Evolutionary conservation across 345 rosid genomes (phyloP).

Genomic region (Aegle marmelos): DNA sequence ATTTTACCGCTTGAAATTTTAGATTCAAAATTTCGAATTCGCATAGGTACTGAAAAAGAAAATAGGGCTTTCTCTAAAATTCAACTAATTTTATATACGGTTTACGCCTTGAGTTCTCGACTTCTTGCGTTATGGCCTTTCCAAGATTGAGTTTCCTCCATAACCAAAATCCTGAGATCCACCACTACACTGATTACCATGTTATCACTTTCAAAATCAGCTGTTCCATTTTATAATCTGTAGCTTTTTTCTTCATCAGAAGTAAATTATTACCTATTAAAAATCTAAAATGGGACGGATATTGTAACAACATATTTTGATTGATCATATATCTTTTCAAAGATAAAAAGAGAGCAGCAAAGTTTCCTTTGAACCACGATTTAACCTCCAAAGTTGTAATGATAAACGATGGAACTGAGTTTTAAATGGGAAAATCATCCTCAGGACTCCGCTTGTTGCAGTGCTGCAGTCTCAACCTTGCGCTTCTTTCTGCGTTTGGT

Average conservation of each 20-base stretch:
- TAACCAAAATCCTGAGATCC: not conserved
- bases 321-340: not conserved
- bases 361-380: not conserved
- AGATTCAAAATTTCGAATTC: not conserved
- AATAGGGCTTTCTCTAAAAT: too few species aligned
- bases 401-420: not conserved
- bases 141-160: too few species aligned
- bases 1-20: too few species aligned
- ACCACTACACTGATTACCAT: not conserved
- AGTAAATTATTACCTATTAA: too few species aligned
- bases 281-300: not conserved
- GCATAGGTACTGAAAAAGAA: too few species aligned
- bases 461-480: conserved; percentile 7
- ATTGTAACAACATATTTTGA: not conserved
- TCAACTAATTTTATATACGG: too few species aligned
- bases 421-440: not conserved
- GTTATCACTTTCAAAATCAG: not conserved
- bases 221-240: not conserved
- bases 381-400: not conserved
- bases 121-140: too few species aligned
- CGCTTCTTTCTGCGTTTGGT: conserved; percentile 25
- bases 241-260: too few species aligned
- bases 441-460: not conserved
- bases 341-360: not conserved
- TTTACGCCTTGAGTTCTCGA: too few species aligned